Base-by-base conservation (phyloP, 768 basidiomycete genomes). In the Kockovaella imperatae region DNA sequence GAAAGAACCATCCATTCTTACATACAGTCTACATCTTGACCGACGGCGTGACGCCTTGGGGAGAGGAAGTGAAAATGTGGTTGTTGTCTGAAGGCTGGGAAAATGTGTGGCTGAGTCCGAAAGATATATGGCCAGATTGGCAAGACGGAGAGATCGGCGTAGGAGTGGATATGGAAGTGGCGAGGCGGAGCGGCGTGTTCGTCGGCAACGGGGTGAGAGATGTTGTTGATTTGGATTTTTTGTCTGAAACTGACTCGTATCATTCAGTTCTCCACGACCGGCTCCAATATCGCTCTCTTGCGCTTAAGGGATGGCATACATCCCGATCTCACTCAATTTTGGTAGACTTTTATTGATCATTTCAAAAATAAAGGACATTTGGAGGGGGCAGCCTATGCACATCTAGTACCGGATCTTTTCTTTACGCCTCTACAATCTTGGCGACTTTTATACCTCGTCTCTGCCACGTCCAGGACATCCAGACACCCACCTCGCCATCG, bases 181-280 rank as follows among this genome's bases (percentile, higher is more conserved):
- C 66, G 0, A 52, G 69, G 36, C 25, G 69, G 10, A 48, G 64
- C 8, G 69, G 69, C 2, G 67, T 70, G 30, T 70, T 68, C 52
- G 69, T 70, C 1, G 69, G 69, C 5, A 70, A 70, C 45, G 69
- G 69, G 44, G 68, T 70, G 57, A 60, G n/a, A n/a, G n/a, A n/a
- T n/a, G 66, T 57, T 11, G 31, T 23, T 17, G 18, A n/a, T 8
- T 31, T 39, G 6, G 21, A 25, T 21, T n/a, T 20, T 8, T 25
- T 7, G 29, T 7, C 18, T 35, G 6, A 21, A 7, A 26, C 13
- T 7, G 23, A 35, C 32, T 45, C 10, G 11, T 34, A 23, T 26
- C 8, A 26, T 28, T 3, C 42, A 70, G 68, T 70, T 70, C 53
- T 70, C 69, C 10, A 62, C 62, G 18, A 62, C 65, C 3, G 52